Conservation (phyloP, 345 rosid genomes). For the Salix viminalis region DNA sequence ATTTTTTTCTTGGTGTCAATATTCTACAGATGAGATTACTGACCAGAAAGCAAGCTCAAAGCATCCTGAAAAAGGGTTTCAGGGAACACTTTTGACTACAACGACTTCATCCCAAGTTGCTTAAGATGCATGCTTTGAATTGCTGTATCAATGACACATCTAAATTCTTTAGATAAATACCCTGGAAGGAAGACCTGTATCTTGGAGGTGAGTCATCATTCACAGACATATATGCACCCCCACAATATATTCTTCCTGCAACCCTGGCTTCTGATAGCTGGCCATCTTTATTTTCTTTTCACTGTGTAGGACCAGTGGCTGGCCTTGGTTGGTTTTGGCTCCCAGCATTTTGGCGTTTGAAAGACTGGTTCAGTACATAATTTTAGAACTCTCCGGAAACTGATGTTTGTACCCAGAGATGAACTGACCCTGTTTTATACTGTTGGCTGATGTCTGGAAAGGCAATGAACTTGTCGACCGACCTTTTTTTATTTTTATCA, state of each 20-base stretch:
- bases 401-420: constrained; percentile 1
- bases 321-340: constrained; percentile 10
- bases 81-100: constrained; percentile 80
- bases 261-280: neutral
- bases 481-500: neutral
- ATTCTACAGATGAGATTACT: constrained; percentile 70
- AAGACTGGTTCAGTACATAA: neutral
- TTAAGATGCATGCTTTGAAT: constrained; percentile 17
- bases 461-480: neutral
- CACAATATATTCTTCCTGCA: neutral
- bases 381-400: neutral
- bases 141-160: neutral
- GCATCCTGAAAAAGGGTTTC: constrained; percentile 76
- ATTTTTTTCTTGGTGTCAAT: neutral
- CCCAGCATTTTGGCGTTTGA: neutral
- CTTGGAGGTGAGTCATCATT: constrained; percentile 5
- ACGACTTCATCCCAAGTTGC: constrained; percentile 64
- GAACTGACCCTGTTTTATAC: neutral
- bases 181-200: constrained; percentile 5
- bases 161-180: constrained; percentile 15
- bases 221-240: neutral
- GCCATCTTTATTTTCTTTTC: neutral
- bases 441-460: neutral
- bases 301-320: constrained; percentile 3
- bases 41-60: constrained; percentile 53